A percentile compares a stretch with the other conserved stretches of the same genome.
phyloP scores from a whole-genome alignment of 257 asterid species.

The Salvia hispanica region DNA sequence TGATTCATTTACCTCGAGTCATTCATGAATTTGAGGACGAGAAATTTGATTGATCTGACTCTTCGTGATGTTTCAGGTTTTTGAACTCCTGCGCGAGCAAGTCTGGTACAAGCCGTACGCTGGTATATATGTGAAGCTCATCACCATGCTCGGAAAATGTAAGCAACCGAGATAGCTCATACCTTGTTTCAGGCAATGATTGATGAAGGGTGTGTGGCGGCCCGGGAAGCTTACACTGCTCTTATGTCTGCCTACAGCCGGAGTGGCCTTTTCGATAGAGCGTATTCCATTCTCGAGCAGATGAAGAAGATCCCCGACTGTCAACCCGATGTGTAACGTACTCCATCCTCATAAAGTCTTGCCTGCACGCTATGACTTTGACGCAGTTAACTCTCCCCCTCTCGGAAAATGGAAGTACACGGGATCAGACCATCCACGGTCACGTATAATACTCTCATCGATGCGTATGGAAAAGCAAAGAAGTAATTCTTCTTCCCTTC shows the following conservation, averaged over 20 bases:
- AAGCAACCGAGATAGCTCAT: slow-evolving; percentile 98
- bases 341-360: slow-evolving; percentile 80
- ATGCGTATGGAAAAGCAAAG: slow-evolving; percentile 91
- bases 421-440: slow-evolving; percentile 78
- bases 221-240: slow-evolving; percentile 88
- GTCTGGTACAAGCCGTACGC: slow-evolving; percentile 84
- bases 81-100: slow-evolving; percentile 92
- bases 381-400: slow-evolving; percentile 58
- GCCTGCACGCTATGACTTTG: slow-evolving; percentile 67
- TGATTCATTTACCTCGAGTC: no score
- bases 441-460: slow-evolving; percentile 86
- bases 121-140: slow-evolving; percentile 80
- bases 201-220: slow-evolving; percentile 80
- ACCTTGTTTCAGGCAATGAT: slow-evolving; percentile 75
- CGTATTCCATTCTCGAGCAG: slow-evolving; percentile 72
- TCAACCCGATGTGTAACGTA: slow-evolving; percentile 87
- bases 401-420: slow-evolving; percentile 67
- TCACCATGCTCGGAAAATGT: slow-evolving; percentile 97
- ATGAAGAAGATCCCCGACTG: slow-evolving; percentile 68
- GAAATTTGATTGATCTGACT: slow-evolving; percentile 9
- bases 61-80: slow-evolving; percentile 53
- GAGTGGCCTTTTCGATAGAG: slow-evolving; percentile 63
- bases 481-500: slow-evolving; percentile 46
- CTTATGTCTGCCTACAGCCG: slow-evolving; percentile 94
- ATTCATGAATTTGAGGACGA: background rate